Evolutionary conservation across 805 yeast genomes (phyloP), one percentile per base, ranked within the genome.

Genomic region (Spathaspora gorwiae): DNA sequence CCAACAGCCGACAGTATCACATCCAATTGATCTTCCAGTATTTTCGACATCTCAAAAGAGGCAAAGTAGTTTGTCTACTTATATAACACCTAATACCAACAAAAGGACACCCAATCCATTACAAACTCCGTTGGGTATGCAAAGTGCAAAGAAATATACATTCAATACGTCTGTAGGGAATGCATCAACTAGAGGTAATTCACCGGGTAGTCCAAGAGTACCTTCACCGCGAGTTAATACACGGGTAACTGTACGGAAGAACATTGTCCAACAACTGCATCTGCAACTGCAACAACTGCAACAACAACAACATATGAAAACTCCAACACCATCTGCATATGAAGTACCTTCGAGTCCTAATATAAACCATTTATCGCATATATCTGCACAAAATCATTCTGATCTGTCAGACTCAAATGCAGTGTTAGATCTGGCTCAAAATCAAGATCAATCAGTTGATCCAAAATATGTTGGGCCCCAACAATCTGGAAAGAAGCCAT

Each of bases 331-430:
- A 31, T 62, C 65, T n/a, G 51, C 66, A 11, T 69, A 64, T 54
- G 76, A 70, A 19, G 62, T 70, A 7, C 76, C 76, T 6, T 61
- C 65, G 26, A 63, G 70, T 45, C 75, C 76, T 26, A 65, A 59
- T 39, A 58, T 59, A 30, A 61, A 61, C 42, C 61, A 52, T 14
- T 51, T 59, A 29, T 54, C 66, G 9, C 55, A 54, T 31, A 33
- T 51, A 11, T 54, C 64, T 1, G 57, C 55, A 8, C 68, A 63
- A 38, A 66, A 66, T 49, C 60, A 61, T 38, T 66, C 70, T 2
- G 73, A 69, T 48, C 70, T 66, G 72, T 62, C 72, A 1, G 74
- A 67, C 29, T 64, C 69, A 12, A 68, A 67, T 44, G 57, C 64
- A 2, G 55, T 57, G 32, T 48, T 58, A 29, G 66, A 60, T 41